Conservation (phyloP, 306 rosid genomes). For the Acacia acuminata region DNA sequence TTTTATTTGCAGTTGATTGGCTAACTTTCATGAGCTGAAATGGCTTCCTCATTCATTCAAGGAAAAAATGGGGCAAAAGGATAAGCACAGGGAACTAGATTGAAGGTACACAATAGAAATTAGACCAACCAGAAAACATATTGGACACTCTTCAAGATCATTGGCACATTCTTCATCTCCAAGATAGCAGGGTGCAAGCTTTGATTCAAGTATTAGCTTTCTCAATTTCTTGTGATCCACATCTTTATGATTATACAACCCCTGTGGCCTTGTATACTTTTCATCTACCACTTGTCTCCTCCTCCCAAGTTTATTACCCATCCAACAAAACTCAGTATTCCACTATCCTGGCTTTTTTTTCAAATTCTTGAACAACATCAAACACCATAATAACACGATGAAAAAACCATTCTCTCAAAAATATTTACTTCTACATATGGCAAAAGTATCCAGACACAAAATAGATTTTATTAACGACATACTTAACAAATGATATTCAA, state of each 20-base stretch:
- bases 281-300: constrained; percentile 78
- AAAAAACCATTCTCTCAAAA: constrained; percentile 17
- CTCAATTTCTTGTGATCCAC: constrained; percentile 97
- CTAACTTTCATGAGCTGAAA: constrained; percentile 7
- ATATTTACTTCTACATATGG: neutral
- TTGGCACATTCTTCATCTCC: constrained; percentile 74
- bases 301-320: constrained; percentile 86
- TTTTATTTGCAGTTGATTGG: constrained; percentile 1
- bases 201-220: constrained; percentile 92
- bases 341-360: constrained; percentile 17
- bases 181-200: constrained; percentile 97
- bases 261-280: constrained; percentile 92
- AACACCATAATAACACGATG: constrained; percentile 19
- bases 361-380: constrained; percentile 32
- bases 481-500: neutral
- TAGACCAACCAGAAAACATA: constrained; percentile 86
- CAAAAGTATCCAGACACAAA: neutral
- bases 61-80: neutral
- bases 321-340: constrained; percentile 35
- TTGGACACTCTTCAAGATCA: constrained; percentile 96
- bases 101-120: constrained; percentile 24
- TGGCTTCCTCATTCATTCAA: constrained; percentile 17
- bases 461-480: constrained; percentile 14
- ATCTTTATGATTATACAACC: constrained; percentile 94
- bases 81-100: neutral